Evolutionary conservation across 306 rosid genomes (phyloP).

Genomic region (Quercus bicolor): DNA sequence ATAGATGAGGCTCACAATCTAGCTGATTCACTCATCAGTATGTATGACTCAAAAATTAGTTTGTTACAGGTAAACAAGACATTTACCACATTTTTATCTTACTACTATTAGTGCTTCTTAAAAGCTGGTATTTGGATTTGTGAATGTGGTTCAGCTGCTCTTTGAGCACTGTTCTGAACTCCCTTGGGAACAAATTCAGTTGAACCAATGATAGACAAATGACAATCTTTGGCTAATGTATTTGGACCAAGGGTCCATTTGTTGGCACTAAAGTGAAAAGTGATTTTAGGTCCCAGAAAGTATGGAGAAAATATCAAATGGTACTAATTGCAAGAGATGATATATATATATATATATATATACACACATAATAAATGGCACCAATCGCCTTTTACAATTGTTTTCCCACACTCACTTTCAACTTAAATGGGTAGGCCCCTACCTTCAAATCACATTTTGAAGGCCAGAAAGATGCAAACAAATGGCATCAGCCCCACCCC

Average conservation of each 20-base stretch:
- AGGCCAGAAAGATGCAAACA: too few species aligned
- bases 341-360: too few species aligned
- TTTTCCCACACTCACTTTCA: too few species aligned
- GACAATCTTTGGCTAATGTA: background rate
- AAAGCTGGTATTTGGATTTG: constrained; percentile 16
- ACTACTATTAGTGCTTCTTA: constrained; percentile 6
- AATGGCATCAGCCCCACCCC: background rate
- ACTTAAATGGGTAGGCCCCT: too few species aligned
- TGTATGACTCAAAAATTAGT: constrained; percentile 76
- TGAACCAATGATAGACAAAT: background rate
- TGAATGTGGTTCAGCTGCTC: constrained; percentile 8
- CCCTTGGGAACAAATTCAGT: background rate
- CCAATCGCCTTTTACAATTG: too few species aligned
- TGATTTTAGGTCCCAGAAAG: too few species aligned
- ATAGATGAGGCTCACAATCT: constrained; percentile 95
- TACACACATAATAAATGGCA: too few species aligned
- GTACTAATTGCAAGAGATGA: too few species aligned
- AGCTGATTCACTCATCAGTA: constrained; percentile 90
- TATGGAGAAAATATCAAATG: too few species aligned
- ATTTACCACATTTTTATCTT: constrained; percentile 13
- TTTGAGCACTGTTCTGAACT: constrained; percentile 3
- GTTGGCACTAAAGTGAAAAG: too few species aligned
- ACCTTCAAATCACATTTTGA: too few species aligned
- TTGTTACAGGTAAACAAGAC: constrained; percentile 57
- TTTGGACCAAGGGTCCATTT: background rate